phyloP scores from a whole-genome alignment of 148 eudicot genomes.

The Cornus florida region DNA sequence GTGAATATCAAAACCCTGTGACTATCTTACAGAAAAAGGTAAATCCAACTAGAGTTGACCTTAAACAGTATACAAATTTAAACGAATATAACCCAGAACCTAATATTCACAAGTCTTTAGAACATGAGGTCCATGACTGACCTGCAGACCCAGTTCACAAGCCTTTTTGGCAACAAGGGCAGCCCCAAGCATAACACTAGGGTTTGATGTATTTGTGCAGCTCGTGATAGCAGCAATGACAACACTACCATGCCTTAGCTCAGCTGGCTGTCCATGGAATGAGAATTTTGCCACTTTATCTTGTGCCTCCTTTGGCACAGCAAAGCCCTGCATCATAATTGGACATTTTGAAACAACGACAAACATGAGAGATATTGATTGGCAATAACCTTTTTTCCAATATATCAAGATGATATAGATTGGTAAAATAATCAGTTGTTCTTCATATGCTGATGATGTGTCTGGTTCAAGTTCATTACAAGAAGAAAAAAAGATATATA shows the following conservation, averaged over 20 bases:
- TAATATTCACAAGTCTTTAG: background rate
- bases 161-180: conserved; percentile 65
- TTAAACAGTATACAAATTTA: background rate
- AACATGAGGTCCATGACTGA: conserved; percentile 18
- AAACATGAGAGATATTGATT: background rate
- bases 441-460: background rate
- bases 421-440: background rate
- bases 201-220: conserved; percentile 72
- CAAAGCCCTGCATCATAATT: conserved; percentile 48
- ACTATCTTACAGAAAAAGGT: background rate
- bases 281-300: conserved; percentile 58
- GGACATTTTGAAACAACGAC: conserved; percentile 5
- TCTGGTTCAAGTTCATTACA: background rate
- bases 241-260: conserved; percentile 67
- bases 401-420: too few species aligned
- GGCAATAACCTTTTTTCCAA: too few species aligned
- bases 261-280: conserved; percentile 65
- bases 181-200: conserved; percentile 72
- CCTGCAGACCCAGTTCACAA: conserved; percentile 56
- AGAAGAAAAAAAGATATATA: background rate
- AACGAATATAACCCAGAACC: conserved; percentile 3
- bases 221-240: conserved; percentile 76
- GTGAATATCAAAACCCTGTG: background rate
- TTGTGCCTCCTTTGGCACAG: conserved; percentile 63
- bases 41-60: background rate